These are phyloP conservation scores for Andrographis paniculata DNA, from an alignment of 305 asterid genomes.

Conservation along the genomic window DNA sequence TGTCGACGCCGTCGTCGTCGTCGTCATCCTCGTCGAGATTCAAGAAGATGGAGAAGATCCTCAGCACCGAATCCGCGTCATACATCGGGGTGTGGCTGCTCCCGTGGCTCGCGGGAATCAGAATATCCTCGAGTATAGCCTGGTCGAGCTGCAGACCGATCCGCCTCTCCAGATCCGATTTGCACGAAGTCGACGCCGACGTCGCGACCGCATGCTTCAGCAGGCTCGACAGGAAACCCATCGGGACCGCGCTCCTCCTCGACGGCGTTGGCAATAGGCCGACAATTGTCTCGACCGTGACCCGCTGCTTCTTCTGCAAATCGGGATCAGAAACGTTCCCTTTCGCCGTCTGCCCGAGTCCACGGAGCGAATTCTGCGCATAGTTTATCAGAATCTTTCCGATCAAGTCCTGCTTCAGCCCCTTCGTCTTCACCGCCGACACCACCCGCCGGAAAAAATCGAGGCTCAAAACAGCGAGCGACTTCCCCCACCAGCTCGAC, in stretches of 20 bases:
- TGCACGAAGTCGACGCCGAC: constrained; percentile 58
- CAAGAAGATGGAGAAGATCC: constrained; percentile 84
- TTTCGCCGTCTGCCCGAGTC: constrained; percentile 42
- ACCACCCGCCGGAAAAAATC: constrained; percentile 73
- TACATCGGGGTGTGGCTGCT: constrained; percentile 53
- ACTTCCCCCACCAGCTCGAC: constrained; percentile 81
- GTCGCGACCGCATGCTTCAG: constrained; percentile 61
- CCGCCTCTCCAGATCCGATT: constrained; percentile 81
- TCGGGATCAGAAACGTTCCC: constrained; percentile 43
- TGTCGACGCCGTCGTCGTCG: constrained; percentile 74
- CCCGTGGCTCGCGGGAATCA: constrained; percentile 53
- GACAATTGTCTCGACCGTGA: constrained; percentile 55
- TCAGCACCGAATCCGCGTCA: constrained; percentile 57
- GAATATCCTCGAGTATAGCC: constrained; percentile 83
- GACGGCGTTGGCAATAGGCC: constrained; percentile 68
- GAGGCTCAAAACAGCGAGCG: constrained; percentile 45
- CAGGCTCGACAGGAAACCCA: constrained; percentile 77
- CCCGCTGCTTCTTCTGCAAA: constrained; percentile 54
- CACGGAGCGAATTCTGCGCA: constrained; percentile 77
- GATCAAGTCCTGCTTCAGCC: constrained; percentile 76
- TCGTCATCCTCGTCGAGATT: constrained; percentile 82
- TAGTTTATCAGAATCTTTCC: constrained; percentile 67
- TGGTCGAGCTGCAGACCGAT: constrained; percentile 85
- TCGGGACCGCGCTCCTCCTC: constrained; percentile 74
- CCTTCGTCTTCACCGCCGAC: constrained; percentile 63